Base-by-base conservation (phyloP, 2,329 filamentous ascomycete genomes). In the Sporothrix sp. region DNA sequence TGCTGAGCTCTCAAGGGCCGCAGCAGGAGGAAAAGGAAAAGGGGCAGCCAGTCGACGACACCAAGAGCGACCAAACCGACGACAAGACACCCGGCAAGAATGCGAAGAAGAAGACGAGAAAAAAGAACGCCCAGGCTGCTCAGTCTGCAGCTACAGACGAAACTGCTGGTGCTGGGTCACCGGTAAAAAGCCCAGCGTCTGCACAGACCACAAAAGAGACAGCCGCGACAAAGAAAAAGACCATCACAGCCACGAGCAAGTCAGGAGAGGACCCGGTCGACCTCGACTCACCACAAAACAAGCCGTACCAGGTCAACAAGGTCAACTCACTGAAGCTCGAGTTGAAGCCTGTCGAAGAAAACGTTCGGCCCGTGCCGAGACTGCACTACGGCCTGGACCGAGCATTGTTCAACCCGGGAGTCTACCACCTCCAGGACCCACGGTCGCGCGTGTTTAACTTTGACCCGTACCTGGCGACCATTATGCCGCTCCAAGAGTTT, bases 401-500 rank as follows among this genome's bases (percentile, higher is more conserved):
- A 51, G 91, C 94, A n/a, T 71, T 98, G 3, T 98, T 98, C 75
- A 98, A 96, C 61, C 84, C 84, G 2, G 90, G 93, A 20, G 87
- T 96, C 33, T 95, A 96, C 64, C 83, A 87, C 46, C 76, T 98
- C 47, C 90, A 95, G 66, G 93, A 98, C 64, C 82, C 84, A 21
- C 79, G 87, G 52, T 89, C 91, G 35, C 78, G 82, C 16, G 88
- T 97, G 7, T 98, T 82, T 74, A 98, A 98, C 64, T 98, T 98
- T 60, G 91, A 98, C 62, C 93, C 94, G 0, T 96, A 96, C 61
- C 75, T 98, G 18, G 81, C 89, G 54, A 82, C 81, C 48, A 94
- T 98, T 59, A 97, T 97, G 88, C 90, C 93, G 2, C 82, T 93
- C 14, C 72, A 79, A 2, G 87, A 98, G 62, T 98, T 98, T 61